phyloP scores from a whole-genome alignment of 2,329 filamentous ascomycete species.

The Neonectria magnoliae region DNA sequence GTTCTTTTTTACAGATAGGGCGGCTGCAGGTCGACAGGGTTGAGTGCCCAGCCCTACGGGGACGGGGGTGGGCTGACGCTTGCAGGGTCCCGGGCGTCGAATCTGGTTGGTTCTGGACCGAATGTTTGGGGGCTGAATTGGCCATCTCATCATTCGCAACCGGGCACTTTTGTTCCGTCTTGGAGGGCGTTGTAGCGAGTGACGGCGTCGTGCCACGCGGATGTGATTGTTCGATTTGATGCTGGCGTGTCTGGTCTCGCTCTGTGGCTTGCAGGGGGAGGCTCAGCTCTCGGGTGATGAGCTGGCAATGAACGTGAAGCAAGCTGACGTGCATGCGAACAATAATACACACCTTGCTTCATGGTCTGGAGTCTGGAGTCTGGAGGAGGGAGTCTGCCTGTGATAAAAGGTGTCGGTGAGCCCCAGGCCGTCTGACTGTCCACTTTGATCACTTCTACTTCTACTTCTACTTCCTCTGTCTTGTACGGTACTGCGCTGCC shows the following conservation, averaged over 20 bases:
- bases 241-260: background rate
- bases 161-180: background rate
- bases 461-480: background rate
- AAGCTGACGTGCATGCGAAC: constrained; percentile 5
- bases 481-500: background rate
- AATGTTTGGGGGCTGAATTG: background rate
- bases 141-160: background rate
- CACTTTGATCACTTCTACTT: background rate
- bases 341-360: background rate
- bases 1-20: background rate
- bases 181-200: background rate
- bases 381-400: background rate
- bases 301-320: constrained; percentile 2
- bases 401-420: constrained; percentile 1
- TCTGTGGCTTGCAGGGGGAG: background rate
- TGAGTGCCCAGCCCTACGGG: background rate
- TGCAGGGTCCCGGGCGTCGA: background rate
- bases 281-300: background rate
- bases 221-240: background rate
- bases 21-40: background rate
- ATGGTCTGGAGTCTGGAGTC: background rate
- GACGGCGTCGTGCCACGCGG: background rate
- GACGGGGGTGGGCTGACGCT: constrained; percentile 10
- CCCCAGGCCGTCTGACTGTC: background rate
- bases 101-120: background rate